Evolutionary conservation across 345 rosid species (phyloP).

Genomic region (Turritis glabra): DNA sequence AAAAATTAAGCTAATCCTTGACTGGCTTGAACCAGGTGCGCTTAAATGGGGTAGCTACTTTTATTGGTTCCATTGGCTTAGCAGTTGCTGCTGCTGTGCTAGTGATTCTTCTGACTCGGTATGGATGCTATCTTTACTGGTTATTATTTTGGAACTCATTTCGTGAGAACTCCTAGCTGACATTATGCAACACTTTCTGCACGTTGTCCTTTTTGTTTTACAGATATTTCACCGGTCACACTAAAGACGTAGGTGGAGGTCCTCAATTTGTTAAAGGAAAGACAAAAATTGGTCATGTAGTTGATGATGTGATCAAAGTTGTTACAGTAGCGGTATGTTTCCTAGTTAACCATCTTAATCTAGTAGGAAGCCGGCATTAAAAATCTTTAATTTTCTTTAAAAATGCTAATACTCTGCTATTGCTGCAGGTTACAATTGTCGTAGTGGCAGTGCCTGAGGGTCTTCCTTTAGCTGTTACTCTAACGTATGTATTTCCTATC

Average conservation of each 20-base stretch:
- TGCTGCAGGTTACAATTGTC: slow-evolving; percentile 86
- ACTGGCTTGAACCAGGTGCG: slow-evolving; percentile 61
- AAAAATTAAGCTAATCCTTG: slow-evolving; percentile 17
- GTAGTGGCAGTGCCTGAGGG: slow-evolving; percentile 99
- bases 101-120: slow-evolving; percentile 82
- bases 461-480: slow-evolving; percentile 95
- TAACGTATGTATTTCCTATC: slow-evolving; percentile 63
- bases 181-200: neutral
- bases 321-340: slow-evolving; percentile 83
- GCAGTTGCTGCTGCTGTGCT: slow-evolving; percentile 73
- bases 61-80: slow-evolving; percentile 89
- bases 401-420: slow-evolving; percentile 14
- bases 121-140: slow-evolving; percentile 21
- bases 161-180: neutral
- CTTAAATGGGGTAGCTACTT: slow-evolving; percentile 95
- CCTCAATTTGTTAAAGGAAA: slow-evolving; percentile 59
- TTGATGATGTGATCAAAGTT: slow-evolving; percentile 78
- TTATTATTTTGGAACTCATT: neutral
- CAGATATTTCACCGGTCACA: slow-evolving; percentile 83
- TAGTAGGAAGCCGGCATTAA: neutral
- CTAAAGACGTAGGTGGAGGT: slow-evolving; percentile 47
- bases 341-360: neutral
- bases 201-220: neutral
- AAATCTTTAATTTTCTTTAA: neutral
- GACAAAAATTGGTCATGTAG: slow-evolving; percentile 57